Percentiles rank a stretch among this genome's conserved stretches.
Conservation (phyloP, 345 rosid genomes). For the Murraya koenigii region DNA sequence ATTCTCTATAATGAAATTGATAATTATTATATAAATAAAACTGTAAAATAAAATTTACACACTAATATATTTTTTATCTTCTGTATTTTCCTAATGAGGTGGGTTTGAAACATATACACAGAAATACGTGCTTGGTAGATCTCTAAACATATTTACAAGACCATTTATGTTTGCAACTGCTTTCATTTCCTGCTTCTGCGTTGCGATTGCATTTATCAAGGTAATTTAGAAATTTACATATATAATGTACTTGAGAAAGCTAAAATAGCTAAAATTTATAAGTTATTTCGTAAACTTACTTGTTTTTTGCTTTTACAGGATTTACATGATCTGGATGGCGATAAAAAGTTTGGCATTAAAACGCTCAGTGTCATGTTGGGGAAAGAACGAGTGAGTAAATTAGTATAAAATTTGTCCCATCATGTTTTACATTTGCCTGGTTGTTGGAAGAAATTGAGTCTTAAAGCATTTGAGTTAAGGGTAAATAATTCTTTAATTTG, state of each 20-base stretch:
- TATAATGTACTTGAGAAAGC: background rate
- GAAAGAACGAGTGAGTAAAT: slow-evolving; percentile 24
- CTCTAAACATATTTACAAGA: slow-evolving; percentile 13
- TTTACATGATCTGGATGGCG: slow-evolving; percentile 39
- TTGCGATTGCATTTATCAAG: slow-evolving; percentile 33
- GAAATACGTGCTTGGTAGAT: slow-evolving; percentile 37
- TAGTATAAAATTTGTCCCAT: background rate
- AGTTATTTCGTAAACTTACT: background rate
- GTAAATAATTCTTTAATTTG: too few relatives aligned
- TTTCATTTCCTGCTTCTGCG: slow-evolving; percentile 37
- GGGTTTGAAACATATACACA: slow-evolving; percentile 3
- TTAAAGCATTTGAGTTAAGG: too few relatives aligned
- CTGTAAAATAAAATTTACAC: background rate
- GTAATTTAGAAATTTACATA: slow-evolving; percentile 10
- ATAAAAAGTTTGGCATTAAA: slow-evolving; percentile 26
- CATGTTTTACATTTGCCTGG: background rate
- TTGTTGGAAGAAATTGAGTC: background rate
- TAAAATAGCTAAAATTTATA: too few relatives aligned
- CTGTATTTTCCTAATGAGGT: background rate
- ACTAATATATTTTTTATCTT: too few relatives aligned
- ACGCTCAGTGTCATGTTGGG: slow-evolving; percentile 30
- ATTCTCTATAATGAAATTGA: too few relatives aligned
- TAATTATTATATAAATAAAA: too few relatives aligned
- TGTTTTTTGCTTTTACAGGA: slow-evolving; percentile 19
- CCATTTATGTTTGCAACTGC: slow-evolving; percentile 28